A percentile compares a stretch with the other conserved stretches of the same genome.
These are phyloP conservation scores for Solanum peruvianum DNA, from an alignment of 257 asterid genomes.

Conservation along the genomic window DNA sequence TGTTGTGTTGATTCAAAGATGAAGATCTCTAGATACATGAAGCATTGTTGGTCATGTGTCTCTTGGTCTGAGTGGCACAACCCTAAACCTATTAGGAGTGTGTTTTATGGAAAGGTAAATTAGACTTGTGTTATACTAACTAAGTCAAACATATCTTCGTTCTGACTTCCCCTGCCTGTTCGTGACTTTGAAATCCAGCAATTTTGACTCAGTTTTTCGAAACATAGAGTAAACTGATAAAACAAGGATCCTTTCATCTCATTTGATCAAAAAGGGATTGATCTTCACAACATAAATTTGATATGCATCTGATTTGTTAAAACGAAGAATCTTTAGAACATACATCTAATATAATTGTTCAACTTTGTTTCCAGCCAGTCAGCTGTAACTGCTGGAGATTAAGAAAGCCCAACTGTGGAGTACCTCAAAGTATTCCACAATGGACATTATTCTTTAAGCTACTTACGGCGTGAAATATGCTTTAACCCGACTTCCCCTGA, in stretches of 20 bases:
- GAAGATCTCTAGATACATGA: not conserved
- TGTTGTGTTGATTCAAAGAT: not conserved
- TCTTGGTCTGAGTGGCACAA: not conserved
- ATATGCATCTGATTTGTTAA: not conserved
- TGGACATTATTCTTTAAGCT: not conserved
- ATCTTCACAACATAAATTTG: not conserved
- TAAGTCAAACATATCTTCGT: not conserved
- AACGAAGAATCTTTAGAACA: not conserved
- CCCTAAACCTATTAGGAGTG: not conserved
- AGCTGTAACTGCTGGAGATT: not conserved
- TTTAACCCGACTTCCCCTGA: not conserved
- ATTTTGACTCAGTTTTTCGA: not conserved
- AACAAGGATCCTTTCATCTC: not conserved
- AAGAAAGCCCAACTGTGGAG: not conserved
- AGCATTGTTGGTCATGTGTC: not conserved
- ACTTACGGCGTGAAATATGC: not conserved
- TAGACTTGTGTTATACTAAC: not conserved
- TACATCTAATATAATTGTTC: not conserved
- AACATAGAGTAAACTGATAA: not conserved
- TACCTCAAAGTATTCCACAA: not conserved
- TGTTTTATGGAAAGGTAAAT: not conserved
- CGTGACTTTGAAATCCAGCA: not conserved
- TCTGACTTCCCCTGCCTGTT: not conserved
- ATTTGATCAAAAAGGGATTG: not conserved
- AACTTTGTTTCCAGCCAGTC: not conserved